Base-by-base conservation (phyloP, 495 filamentous ascomycete genomes). In the Beverwykella pulmonaria region DNA sequence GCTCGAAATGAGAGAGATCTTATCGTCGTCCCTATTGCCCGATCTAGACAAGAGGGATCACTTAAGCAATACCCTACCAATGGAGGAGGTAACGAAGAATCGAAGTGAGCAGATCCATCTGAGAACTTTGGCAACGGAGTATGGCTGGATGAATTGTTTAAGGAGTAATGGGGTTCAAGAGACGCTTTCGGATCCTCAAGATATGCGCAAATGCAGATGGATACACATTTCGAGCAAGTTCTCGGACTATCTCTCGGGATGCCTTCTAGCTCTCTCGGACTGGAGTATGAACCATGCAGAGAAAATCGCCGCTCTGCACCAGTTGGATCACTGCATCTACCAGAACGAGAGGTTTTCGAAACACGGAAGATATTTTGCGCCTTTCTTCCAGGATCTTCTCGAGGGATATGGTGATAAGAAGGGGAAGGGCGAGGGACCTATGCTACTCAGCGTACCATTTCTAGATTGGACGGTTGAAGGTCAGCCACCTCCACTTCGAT, bases 181-280 rank as follows among this genome's bases (percentile, higher is more conserved):
- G 17, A 46, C 57, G 50, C 54, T 63, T 12, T 58, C 55, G 46
- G 75, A 76, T 26, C 41, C 67, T 15, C 54, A 66, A 17, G 58
- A 72, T 17, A 36, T 52, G 14, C 61, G 60, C 15, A 75, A 78
- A 55, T 73, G 68, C 47, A 52, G 77, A 20, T 79, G 77, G 77
- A 75, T 78, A 46, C 77, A 79, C 63, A 76, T 77, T 46, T 77
- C 77, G 0, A 75, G 70, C 61, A 78, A 78, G 36, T 75, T 69
- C 34, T 55, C 75, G 0, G 76, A 79, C 22, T 77, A 79, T 53
- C 61, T 79, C 20, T 47, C 69, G 29, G 23, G 73, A 59, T 71
- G 65, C 53, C 46, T 76, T 15, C 53, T 73, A 14, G 74, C 62
- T 0, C 57, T 76, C 0, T 68, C 58, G n/a, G 69, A 75, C 30